These are phyloP conservation scores for Ligustrum vulgare DNA, from an alignment of 257 asterid genomes.

Conservation along the genomic window DNA sequence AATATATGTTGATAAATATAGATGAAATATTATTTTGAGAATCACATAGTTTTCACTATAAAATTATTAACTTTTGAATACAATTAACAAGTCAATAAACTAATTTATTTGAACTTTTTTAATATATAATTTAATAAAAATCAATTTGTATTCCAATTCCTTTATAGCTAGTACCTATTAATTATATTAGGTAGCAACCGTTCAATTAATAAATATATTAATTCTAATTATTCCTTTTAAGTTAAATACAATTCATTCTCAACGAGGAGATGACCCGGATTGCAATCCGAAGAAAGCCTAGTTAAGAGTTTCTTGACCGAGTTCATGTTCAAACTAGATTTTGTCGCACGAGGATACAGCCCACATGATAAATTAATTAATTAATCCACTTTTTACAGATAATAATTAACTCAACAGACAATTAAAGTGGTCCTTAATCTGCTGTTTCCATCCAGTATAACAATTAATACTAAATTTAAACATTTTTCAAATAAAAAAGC, in stretches of 20 bases:
- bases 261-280: background rate
- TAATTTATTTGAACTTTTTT: too few species aligned
- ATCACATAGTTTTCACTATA: too few species aligned
- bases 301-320: background rate
- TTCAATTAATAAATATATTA: too few species aligned
- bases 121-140: too few species aligned
- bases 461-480: slow-evolving; percentile 21
- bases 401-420: slow-evolving; percentile 44
- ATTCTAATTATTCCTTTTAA: too few species aligned
- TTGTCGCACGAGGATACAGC: slow-evolving; percentile 34
- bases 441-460: slow-evolving; percentile 50
- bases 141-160: too few species aligned
- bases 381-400: slow-evolving; percentile 10
- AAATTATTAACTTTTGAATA: too few species aligned
- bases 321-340: slow-evolving; percentile 50
- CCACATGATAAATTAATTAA: slow-evolving; percentile 26
- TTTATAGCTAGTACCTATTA: too few species aligned
- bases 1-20: too few species aligned
- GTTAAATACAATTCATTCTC: background rate
- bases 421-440: slow-evolving; percentile 71
- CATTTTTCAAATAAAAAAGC: slow-evolving; percentile 16
- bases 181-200: too few species aligned
- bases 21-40: too few species aligned
- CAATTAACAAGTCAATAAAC: background rate
- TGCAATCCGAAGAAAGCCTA: background rate